Percentiles rank a stretch among this genome's conserved stretches.
phyloP scores from a whole-genome alignment of 1,139 yeast genomes.

The Pichia terricola region DNA sequence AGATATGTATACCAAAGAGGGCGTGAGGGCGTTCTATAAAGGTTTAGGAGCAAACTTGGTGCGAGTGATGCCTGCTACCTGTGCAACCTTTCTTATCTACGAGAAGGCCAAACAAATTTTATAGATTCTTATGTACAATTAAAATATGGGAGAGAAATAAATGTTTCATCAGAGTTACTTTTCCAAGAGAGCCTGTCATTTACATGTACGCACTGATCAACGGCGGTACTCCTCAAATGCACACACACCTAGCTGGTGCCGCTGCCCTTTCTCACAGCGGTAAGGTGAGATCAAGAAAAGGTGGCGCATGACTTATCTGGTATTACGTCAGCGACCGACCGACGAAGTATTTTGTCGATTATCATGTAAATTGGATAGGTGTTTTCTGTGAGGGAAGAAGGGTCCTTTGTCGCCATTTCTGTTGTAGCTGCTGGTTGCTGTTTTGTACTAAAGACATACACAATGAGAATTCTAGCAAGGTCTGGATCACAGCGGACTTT shows the following conservation, averaged over 20 bases:
- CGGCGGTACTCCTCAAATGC: not conserved
- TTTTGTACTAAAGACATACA: no score
- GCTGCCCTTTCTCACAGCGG: no score
- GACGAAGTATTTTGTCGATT: no score
- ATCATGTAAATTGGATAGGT: no score
- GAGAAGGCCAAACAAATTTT: constrained; percentile 33
- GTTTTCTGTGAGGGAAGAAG: no score
- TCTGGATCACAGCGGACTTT: constrained; percentile 34
- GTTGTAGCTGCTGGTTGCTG: no score
- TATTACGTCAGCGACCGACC: no score
- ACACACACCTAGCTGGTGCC: no score
- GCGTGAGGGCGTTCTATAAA: constrained; percentile 60
- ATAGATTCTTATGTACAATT: not conserved
- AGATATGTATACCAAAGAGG: constrained; percentile 34
- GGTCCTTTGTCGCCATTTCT: no score
- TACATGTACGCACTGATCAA: not conserved
- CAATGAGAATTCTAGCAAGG: not conserved
- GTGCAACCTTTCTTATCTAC: constrained; percentile 59
- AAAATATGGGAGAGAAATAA: no score
- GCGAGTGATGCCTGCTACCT: constrained; percentile 67
- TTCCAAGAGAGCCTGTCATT: not conserved
- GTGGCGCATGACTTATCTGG: no score
- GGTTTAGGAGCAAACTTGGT: constrained; percentile 62
- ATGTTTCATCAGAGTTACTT: not conserved
- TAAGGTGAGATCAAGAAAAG: no score